These are phyloP conservation scores for Kokia cookei DNA, from an alignment of 441 rosid genomes.

Conservation along the genomic window DNA sequence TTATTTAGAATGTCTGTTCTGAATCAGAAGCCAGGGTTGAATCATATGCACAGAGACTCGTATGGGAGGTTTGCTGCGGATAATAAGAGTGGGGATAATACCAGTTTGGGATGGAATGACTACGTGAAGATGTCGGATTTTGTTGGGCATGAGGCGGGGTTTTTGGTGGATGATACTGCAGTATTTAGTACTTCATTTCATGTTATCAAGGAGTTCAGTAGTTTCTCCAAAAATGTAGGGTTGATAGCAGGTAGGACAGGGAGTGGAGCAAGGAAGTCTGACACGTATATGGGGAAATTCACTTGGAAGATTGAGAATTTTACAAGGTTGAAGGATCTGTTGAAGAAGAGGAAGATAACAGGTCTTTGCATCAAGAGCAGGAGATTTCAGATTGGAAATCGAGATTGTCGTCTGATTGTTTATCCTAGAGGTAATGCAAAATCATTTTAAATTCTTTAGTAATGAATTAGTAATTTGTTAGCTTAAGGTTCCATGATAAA, in stretches of 20 bases:
- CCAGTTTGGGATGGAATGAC: conserved; percentile 98
- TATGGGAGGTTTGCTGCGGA: conserved; percentile 98
- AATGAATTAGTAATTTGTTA: background rate
- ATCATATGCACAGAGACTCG: conserved; percentile 89
- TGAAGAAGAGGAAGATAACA: conserved; percentile 96
- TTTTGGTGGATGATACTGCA: conserved; percentile 74
- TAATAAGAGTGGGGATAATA: conserved; percentile 94
- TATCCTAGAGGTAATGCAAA: conserved; percentile 87
- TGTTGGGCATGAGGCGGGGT: conserved; percentile 64
- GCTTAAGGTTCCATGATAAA: background rate
- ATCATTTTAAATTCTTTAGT: background rate
- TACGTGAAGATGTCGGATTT: conserved; percentile 96
- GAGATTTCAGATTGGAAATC: conserved; percentile 97
- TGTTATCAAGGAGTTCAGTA: conserved; percentile 85
- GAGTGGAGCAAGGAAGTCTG: conserved; percentile 77
- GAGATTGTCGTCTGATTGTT: conserved; percentile 96
- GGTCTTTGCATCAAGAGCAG: conserved; percentile 97
- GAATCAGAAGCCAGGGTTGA: conserved; percentile 81
- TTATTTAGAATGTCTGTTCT: conserved; percentile 88
- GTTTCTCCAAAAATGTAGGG: conserved; percentile 74
- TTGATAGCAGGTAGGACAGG: conserved; percentile 62
- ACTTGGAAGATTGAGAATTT: conserved; percentile 93
- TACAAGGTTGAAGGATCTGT: conserved; percentile 84
- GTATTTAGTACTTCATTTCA: conserved; percentile 93
- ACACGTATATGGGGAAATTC: conserved; percentile 87